Evolutionary conservation across 169 alveolate genomes (phyloP).

Genomic region (Plasmodium knowlesi): DNA sequence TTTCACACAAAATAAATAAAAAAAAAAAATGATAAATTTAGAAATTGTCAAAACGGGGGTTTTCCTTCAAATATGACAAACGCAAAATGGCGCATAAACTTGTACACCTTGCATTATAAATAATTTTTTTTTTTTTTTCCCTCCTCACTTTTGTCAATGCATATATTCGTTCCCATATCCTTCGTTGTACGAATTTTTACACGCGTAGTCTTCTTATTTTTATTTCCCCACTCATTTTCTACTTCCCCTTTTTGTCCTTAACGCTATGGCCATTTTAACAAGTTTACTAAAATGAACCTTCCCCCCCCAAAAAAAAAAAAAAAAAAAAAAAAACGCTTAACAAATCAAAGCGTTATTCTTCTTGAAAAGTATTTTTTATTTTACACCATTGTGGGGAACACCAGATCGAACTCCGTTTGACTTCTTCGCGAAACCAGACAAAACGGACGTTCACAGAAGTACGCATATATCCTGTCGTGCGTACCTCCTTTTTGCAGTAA

Average conservation of each 20-base stretch:
- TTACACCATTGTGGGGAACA: not conserved
- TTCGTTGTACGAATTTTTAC: not conserved
- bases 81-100: not conserved
- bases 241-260: not conserved
- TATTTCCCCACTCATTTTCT: not conserved
- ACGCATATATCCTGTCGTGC: not conserved
- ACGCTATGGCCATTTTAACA: not conserved
- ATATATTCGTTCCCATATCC: not conserved
- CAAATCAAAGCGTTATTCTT: not conserved
- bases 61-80: not conserved
- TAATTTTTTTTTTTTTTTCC: not conserved
- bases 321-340: not conserved
- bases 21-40: conserved; percentile 1
- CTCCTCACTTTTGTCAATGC: not conserved
- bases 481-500: not conserved
- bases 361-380: not conserved
- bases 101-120: not conserved
- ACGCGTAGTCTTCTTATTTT: not conserved
- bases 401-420: not conserved
- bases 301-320: not conserved
- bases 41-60: not conserved
- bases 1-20: not conserved
- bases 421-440: not conserved
- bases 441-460: not conserved
- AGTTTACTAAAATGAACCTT: not conserved